Percentiles rank a stretch among this genome's conserved stretches.
phyloP scores from a whole-genome alignment of 106 monocot species.

The Narthecium ossifragum region DNA sequence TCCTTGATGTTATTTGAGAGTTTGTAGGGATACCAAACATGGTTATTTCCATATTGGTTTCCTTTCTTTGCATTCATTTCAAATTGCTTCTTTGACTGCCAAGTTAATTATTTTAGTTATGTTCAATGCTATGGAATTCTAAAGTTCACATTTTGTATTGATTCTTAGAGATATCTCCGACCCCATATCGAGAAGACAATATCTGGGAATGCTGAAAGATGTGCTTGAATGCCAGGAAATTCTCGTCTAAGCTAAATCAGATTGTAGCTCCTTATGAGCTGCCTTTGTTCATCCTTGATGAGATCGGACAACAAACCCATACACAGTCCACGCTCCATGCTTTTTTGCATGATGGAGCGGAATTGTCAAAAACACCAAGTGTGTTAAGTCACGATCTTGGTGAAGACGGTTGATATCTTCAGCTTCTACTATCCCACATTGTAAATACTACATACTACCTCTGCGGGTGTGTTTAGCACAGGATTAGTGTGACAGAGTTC shows the following conservation, averaged over 20 bases:
- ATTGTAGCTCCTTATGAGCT: constrained; percentile 1
- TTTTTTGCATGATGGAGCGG: constrained; percentile 3
- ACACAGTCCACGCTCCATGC: neutral
- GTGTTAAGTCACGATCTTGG: constrained; percentile 10
- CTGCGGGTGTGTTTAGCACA: neutral
- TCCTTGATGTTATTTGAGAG: too few relatives aligned
- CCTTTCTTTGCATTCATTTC: too few relatives aligned
- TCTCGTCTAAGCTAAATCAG: constrained; percentile 7
- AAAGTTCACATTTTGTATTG: too few relatives aligned
- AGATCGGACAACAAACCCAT: neutral
- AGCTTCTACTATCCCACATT: constrained; percentile 1
- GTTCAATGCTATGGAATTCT: too few relatives aligned
- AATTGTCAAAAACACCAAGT: constrained; percentile 1
- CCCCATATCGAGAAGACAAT: constrained; percentile 1
- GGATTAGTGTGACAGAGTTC: neutral
- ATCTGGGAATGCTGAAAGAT: constrained; percentile 41
- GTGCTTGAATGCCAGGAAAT: constrained; percentile 14
- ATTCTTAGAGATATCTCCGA: too few relatives aligned
- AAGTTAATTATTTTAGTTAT: too few relatives aligned
- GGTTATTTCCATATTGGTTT: too few relatives aligned
- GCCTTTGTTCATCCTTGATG: constrained; percentile 7
- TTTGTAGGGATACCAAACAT: too few relatives aligned
- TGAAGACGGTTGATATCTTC: constrained; percentile 30
- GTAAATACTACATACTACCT: constrained; percentile 8
- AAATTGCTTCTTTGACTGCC: too few relatives aligned